Evolutionary conservation across 495 filamentous ascomycete genomes (phyloP).

Genomic region (Penicillium herquei): DNA sequence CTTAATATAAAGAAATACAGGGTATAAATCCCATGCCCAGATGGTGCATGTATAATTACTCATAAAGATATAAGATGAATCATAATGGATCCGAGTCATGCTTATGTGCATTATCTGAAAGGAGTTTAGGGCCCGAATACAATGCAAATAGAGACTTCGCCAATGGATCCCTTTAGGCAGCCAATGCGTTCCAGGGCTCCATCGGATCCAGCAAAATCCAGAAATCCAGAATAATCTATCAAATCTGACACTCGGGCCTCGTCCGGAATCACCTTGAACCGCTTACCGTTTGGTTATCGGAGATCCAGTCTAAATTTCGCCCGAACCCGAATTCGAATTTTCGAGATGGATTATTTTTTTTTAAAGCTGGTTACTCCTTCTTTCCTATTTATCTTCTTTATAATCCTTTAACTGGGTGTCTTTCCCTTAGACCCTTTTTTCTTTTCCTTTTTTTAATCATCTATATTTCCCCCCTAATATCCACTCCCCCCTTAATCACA

Average conservation of each 20-base stretch:
- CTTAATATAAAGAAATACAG: too few relatives aligned
- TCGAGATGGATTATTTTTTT: background rate
- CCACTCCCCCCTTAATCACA: background rate
- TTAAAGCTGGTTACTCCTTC: background rate
- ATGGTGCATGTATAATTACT: too few relatives aligned
- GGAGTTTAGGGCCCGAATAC: background rate
- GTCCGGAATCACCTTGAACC: background rate
- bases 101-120: background rate
- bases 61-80: too few relatives aligned
- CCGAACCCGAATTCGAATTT: background rate
- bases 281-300: background rate
- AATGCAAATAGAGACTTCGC: too few relatives aligned
- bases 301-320: constrained; percentile 1
- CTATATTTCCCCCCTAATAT: background rate
- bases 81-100: too few relatives aligned
- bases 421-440: too few relatives aligned
- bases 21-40: too few relatives aligned
- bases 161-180: too few relatives aligned
- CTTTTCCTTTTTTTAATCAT: too few relatives aligned
- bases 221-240: background rate
- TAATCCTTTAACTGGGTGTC: background rate
- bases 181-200: too few relatives aligned
- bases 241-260: background rate
- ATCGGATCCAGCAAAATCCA: too few relatives aligned
- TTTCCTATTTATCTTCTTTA: background rate